These are phyloP conservation scores for Lepidium africanum DNA, from an alignment of 345 rosid species.

Conservation along the genomic window DNA sequence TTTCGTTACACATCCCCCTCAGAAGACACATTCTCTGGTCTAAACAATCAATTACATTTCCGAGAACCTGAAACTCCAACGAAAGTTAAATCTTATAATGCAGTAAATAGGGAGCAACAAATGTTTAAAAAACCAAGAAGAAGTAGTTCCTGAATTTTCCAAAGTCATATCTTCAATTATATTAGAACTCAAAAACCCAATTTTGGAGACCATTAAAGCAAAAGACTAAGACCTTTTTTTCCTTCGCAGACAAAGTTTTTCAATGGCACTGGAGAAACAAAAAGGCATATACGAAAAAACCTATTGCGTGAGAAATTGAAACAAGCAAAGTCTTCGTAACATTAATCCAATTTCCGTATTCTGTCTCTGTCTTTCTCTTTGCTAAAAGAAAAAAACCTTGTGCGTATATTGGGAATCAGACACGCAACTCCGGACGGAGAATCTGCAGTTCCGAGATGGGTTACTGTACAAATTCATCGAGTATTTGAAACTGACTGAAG, in stretches of 20 bases:
- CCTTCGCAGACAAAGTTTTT: neutral
- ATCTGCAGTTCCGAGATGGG: constrained; percentile 34
- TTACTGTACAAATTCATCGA: constrained; percentile 11
- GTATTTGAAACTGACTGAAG: constrained; percentile 18
- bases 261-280: neutral
- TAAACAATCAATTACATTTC: neutral
- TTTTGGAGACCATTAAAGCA: neutral
- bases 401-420: constrained; percentile 32
- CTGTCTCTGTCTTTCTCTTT: neutral
- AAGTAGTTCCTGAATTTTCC: neutral
- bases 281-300: neutral
- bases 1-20: neutral
- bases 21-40: neutral
- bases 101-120: neutral
- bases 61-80: neutral
- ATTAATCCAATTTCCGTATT: constrained; percentile 4
- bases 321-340: neutral
- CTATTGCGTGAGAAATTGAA: constrained; percentile 7
- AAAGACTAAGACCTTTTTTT: neutral
- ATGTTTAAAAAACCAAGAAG: neutral
- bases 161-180: neutral
- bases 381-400: constrained; percentile 32
- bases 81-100: neutral
- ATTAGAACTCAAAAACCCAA: neutral
- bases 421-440: constrained; percentile 36